Evolutionary conservation across 2,329 filamentous ascomycete species (phyloP).

Genomic region (Calonectria pseudoreteaudii): DNA sequence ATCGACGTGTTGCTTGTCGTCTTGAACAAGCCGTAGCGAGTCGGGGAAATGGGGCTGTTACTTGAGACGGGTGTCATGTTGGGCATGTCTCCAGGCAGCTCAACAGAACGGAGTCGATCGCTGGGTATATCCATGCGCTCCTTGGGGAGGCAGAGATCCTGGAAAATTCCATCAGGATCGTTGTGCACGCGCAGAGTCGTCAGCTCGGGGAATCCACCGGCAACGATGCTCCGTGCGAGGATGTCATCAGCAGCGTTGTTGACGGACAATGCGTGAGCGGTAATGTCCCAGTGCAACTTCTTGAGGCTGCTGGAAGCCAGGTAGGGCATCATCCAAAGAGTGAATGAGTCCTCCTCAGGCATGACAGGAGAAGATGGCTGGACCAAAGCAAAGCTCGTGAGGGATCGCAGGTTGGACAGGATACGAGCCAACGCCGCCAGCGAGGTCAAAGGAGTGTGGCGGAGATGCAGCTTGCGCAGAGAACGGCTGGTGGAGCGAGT

Average conservation of each 20-base stretch:
- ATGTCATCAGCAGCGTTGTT: constrained; percentile 69
- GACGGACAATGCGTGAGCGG: constrained; percentile 57
- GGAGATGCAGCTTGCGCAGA: constrained; percentile 64
- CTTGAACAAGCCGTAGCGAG: constrained; percentile 43
- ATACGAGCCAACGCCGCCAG: constrained; percentile 70
- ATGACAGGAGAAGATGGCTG: constrained; percentile 68
- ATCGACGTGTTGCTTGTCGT: constrained; percentile 51
- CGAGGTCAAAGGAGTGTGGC: constrained; percentile 67
- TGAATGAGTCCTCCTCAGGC: constrained; percentile 63
- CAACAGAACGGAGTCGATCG: constrained; percentile 56
- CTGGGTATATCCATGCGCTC: constrained; percentile 64
- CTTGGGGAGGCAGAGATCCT: constrained; percentile 74
- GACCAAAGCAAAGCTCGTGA: constrained; percentile 65
- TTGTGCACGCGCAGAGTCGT: constrained; percentile 71
- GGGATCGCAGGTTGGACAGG: constrained; percentile 63
- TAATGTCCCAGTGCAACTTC: constrained; percentile 74
- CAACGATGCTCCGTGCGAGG: constrained; percentile 71
- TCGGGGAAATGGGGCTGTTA: constrained; percentile 40
- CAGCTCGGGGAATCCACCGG: constrained; percentile 72
- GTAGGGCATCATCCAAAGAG: constrained; percentile 73
- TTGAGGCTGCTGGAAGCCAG: constrained; percentile 66
- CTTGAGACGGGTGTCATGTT: constrained; percentile 38
- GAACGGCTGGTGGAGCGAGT: constrained; percentile 59
- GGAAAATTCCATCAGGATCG: constrained; percentile 77
- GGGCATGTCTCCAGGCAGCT: constrained; percentile 29